Evolutionary conservation across 768 basidiomycete species (phyloP).

Genomic region (Phanerochaete carnosa): DNA sequence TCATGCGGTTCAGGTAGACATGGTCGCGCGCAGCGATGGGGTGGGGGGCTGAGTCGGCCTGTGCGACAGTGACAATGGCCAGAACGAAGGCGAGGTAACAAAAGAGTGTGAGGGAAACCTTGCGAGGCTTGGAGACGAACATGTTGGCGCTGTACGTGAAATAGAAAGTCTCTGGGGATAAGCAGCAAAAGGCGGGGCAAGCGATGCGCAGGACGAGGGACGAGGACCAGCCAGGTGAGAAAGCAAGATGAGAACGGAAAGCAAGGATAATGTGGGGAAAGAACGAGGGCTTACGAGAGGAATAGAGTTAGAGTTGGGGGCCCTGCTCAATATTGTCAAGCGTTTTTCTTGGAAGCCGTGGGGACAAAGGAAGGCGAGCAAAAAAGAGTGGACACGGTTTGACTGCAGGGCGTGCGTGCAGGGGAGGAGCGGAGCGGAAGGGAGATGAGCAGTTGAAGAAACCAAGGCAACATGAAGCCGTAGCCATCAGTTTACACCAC

Average conservation of each 20-base stretch:
- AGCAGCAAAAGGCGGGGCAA: neutral
- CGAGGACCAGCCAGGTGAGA: slow-evolving; percentile 17
- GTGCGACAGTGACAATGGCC: slow-evolving; percentile 41
- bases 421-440: neutral
- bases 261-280: slow-evolving; percentile 4
- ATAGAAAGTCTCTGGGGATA: slow-evolving; percentile 2
- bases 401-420: slow-evolving; percentile 1
- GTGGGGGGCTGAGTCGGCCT: slow-evolving; percentile 40
- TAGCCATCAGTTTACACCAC: neutral
- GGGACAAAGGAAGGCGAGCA: slow-evolving; percentile 10
- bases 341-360: slow-evolving; percentile 2
- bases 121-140: slow-evolving; percentile 43
- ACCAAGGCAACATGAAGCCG: slow-evolving; percentile 11
- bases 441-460: neutral
- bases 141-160: slow-evolving; percentile 33
- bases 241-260: neutral
- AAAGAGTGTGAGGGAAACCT: slow-evolving; percentile 60
- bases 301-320: neutral
- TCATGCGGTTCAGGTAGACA: slow-evolving; percentile 55
- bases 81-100: slow-evolving; percentile 54
- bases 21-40: slow-evolving; percentile 48
- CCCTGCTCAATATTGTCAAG: neutral
- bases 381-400: slow-evolving; percentile 13
- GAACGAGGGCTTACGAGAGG: slow-evolving; percentile 16
- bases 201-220: neutral